Conservation (phyloP, 495 filamentous ascomycete species). For the Penicillium manginii region DNA sequence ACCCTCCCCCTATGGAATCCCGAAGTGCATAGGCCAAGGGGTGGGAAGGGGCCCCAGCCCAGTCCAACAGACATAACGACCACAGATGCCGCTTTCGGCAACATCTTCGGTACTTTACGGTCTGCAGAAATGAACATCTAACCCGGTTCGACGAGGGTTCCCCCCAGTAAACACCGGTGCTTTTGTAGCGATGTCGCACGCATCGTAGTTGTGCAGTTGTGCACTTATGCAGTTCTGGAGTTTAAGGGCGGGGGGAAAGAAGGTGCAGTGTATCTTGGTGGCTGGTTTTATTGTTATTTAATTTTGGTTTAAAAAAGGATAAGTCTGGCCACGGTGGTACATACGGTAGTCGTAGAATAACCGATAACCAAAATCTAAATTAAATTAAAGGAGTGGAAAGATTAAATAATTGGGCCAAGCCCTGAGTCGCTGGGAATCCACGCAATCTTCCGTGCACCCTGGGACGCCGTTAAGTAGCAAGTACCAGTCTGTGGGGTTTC, state of each 20-base stretch:
- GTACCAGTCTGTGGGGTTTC: conserved; percentile 6
- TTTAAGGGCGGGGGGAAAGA: not conserved
- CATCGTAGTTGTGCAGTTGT: conserved; percentile 8
- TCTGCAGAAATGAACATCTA: not conserved
- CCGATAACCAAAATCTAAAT: not conserved
- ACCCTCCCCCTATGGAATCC: conserved; percentile 20
- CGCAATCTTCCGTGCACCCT: conserved; percentile 20
- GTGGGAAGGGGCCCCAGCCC: conserved; percentile 21
- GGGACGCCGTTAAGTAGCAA: conserved; percentile 12
- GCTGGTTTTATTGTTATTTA: not conserved
- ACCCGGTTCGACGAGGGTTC: not conserved
- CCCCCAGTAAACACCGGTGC: conserved; percentile 8
- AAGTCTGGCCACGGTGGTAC: not conserved
- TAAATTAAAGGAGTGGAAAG: not conserved
- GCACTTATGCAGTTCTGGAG: not conserved
- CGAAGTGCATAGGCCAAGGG: conserved; percentile 20
- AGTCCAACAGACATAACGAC: conserved; percentile 3
- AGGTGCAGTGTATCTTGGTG: not conserved
- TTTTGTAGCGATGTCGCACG: conserved; percentile 13
- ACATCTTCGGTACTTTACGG: not conserved
- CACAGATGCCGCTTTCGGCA: conserved; percentile 1
- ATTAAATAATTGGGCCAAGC: conserved; percentile 4
- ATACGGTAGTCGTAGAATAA: not conserved
- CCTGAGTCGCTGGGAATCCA: conserved; percentile 10
- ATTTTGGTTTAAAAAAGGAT: not conserved